Evolutionary conservation across 306 rosid species (phyloP).

Genomic region (Datisca glomerata): DNA sequence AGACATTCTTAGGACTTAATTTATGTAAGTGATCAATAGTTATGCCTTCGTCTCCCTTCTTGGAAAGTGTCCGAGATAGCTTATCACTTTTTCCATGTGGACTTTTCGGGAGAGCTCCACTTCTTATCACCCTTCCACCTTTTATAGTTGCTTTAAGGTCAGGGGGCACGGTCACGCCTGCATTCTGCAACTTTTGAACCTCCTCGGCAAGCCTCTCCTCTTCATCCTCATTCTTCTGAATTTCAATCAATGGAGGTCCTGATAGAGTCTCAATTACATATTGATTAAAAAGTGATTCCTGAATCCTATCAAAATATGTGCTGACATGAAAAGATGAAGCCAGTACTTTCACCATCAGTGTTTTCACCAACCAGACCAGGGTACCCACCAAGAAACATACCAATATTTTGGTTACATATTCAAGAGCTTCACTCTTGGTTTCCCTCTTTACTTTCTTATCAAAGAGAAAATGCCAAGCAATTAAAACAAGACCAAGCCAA

Average conservation of each 20-base stretch:
- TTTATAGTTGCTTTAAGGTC: constrained; percentile 43
- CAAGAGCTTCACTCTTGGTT: constrained; percentile 21
- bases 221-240: constrained; percentile 49
- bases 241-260: constrained; percentile 60
- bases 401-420: constrained; percentile 42
- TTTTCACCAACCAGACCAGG: constrained; percentile 64
- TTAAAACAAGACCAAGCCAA: constrained; percentile 74
- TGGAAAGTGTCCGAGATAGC: constrained; percentile 30
- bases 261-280: constrained; percentile 74
- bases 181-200: constrained; percentile 64
- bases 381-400: constrained; percentile 64
- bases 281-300: constrained; percentile 68
- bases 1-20: constrained; percentile 65
- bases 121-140: constrained; percentile 34
- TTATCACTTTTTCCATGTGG: constrained; percentile 28
- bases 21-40: constrained; percentile 64
- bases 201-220: constrained; percentile 63
- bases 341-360: constrained; percentile 57
- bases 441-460: constrained; percentile 60
- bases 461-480: constrained; percentile 70
- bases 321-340: constrained; percentile 82
- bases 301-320: constrained; percentile 76
- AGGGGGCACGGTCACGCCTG: constrained; percentile 72
- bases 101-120: constrained; percentile 34
- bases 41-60: constrained; percentile 44